Base-by-base conservation (phyloP, 768 basidiomycete genomes). In the Amanita pallidorosea region DNA sequence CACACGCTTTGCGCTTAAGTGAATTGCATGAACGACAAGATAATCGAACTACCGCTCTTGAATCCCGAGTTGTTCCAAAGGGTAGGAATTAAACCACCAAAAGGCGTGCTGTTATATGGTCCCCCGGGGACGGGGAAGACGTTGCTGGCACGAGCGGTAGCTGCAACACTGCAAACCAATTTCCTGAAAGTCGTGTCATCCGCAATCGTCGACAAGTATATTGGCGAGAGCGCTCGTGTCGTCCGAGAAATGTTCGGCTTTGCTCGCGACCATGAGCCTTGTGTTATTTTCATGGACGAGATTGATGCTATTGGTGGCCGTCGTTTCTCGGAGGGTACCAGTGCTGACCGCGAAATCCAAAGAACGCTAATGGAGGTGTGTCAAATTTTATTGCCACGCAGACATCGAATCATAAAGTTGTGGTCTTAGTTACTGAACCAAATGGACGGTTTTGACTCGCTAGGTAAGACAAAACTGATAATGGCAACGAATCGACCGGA, bases 401-500 rank as follows among this genome's bases (percentile, higher is more conserved):
- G 7, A 13, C 2, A 27, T 40, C 9, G 29, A 35, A 43, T 42
- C 41, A 34, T 55, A 2, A 13, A 54, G 9, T 43, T 45, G 46
- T 37, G 15, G n/a, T 25, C 37, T 13, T 59, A 95, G 92, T 74
- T 99, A 22, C 77, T 99, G 29, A 98, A 98, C 62, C 95, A 98
- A 69, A 96, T 99, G 92, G 96, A 99, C 64, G 96, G 96, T 20
- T 99, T 99, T 70, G 96, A 98, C 67, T 92, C 95, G 13, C 74
- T 99, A 25, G 96, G 96, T 41, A 75, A 74, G 56, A 97, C 94
- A 31, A 98, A 98, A 67, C 79, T 98, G 48, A 99, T 99, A 65
- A 97, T 98, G 91, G 96, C 96, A n/a, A 99, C 96, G 22, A 99
- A 98, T 72, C 77, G 96, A 61, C 96, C 96, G 0, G 96, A 99